Conservation (phyloP, 805 yeast genomes). For the Saccharomyces mikatae region DNA sequence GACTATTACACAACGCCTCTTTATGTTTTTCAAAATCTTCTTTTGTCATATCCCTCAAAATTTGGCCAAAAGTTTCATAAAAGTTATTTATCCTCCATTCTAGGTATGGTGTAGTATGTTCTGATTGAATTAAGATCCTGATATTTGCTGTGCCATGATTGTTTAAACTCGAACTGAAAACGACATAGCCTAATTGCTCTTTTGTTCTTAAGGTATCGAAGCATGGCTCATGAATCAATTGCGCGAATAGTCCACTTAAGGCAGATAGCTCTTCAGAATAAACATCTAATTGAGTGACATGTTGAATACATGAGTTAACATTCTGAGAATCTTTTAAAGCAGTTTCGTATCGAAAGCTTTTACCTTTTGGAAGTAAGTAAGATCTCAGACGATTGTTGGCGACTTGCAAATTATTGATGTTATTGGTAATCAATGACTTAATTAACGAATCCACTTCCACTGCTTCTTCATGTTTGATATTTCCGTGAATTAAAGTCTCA, state of each 20-base stretch:
- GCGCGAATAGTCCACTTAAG: slow-evolving; percentile 57
- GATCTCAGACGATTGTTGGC: slow-evolving; percentile 32
- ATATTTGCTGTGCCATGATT: slow-evolving; percentile 55
- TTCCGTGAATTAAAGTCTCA: slow-evolving; percentile 76
- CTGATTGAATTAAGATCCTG: slow-evolving; percentile 76
- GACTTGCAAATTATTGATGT: slow-evolving; percentile 28
- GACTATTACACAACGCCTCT: slow-evolving; percentile 55
- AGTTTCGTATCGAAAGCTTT: slow-evolving; percentile 40
- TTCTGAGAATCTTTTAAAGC: slow-evolving; percentile 57
- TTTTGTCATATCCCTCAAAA: slow-evolving; percentile 44
- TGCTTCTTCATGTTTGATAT: slow-evolving; percentile 50
- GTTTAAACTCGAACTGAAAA: slow-evolving; percentile 63
- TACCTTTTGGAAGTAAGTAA: slow-evolving; percentile 34
- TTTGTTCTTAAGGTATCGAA: slow-evolving; percentile 85
- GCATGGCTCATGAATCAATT: slow-evolving; percentile 76
- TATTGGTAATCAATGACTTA: slow-evolving; percentile 38
- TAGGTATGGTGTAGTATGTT: slow-evolving; percentile 63
- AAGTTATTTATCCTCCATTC: slow-evolving; percentile 71
- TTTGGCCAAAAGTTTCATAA: slow-evolving; percentile 39
- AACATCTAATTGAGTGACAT: slow-evolving; percentile 60
- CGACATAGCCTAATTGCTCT: slow-evolving; percentile 93
- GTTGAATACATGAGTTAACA: slow-evolving; percentile 77
- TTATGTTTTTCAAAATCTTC: slow-evolving; percentile 65
- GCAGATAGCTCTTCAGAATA: slow-evolving; percentile 39
- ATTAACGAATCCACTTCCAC: slow-evolving; percentile 39